Base-by-base conservation (phyloP, 192 early-diverging fungal species). In the Backusella sp. region DNA sequence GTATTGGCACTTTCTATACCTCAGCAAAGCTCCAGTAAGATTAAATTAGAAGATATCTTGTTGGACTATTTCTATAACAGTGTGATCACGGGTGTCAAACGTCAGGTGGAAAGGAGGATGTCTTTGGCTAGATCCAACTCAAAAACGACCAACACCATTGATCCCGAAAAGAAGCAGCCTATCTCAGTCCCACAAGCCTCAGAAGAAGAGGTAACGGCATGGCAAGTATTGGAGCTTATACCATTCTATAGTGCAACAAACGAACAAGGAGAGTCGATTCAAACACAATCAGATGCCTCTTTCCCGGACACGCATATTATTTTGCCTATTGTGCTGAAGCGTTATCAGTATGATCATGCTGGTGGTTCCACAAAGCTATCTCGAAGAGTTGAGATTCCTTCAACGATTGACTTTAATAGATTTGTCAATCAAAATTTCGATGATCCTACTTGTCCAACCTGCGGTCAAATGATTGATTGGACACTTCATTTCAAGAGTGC, bases 221-320 rank as follows among this genome's bases (percentile, higher is more conserved):
- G 30, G 35, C 66, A 68, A n/a, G 35, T 68, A 8, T 30, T 68
- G 23, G 66, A 32, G 2, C 66, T 68, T 7, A 36, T 68, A 19
- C 66, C 66, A 17, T 68, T 36, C 19, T 68, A 32, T 37, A 36
- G 66, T 36, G 35, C 66, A n/a, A 37, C 1, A 5, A 68, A 68
- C 15, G 66, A 68, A 14, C 66, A 36, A 68, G 66, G 35, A 17
- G 66, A 68, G 15, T 32, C 17, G 4, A 68, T 83, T 15, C 75
- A 80, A 1, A 72, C 70, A 72, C 82, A 84, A 11, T 67, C 69
- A 36, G 78, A 81, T 9, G 82, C 84, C 3, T 84, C 85, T 52
- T 93, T 88, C 62, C 90, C 89, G 4, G 80, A 80, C 4, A 82
- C 83, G 46, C 56, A 68, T 19, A 36, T 68, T 6, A 4, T 68